Percentiles rank a stretch among this genome's conserved stretches.
Evolutionary conservation across 1,139 yeast genomes (phyloP).

Genomic region (Saccharomyces hybrid): DNA sequence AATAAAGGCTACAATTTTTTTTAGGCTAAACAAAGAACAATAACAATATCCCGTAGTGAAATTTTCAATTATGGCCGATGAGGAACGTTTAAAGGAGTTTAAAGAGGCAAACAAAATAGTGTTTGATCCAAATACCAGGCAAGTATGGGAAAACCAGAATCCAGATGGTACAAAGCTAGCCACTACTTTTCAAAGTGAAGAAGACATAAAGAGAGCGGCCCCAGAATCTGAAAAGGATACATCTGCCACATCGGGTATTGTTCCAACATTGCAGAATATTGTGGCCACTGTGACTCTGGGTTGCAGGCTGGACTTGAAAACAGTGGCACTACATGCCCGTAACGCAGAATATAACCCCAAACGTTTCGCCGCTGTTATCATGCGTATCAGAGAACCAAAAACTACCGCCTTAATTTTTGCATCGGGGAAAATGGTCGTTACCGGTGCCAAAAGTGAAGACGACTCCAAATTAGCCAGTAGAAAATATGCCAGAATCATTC

Average conservation of each 20-base stretch:
- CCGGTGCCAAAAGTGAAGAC: slow-evolving; percentile 98
- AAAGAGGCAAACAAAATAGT: slow-evolving; percentile 31
- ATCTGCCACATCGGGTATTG: slow-evolving; percentile 82
- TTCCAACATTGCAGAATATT: slow-evolving; percentile 92
- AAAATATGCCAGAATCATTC: slow-evolving; percentile 95
- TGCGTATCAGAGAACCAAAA: slow-evolving; percentile 98
- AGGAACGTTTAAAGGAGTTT: slow-evolving; percentile 30
- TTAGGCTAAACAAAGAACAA: not conserved
- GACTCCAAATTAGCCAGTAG: slow-evolving; percentile 95
- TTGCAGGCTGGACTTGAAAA: slow-evolving; percentile 89
- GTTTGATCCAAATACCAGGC: slow-evolving; percentile 32
- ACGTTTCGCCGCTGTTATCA: slow-evolving; percentile 98
- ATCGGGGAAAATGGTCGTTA: slow-evolving; percentile 98
- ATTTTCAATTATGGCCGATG: slow-evolving; percentile 24
- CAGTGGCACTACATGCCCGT: slow-evolving; percentile 97
- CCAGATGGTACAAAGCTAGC: slow-evolving; percentile 8
- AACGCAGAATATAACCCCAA: slow-evolving; percentile 97
- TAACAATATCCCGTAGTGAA: not conserved
- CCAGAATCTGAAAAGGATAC: slow-evolving; percentile 36
- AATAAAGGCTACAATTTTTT: not conserved
- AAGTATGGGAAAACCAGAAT: slow-evolving; percentile 32
- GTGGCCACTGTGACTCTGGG: slow-evolving; percentile 97
- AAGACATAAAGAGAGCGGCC: slow-evolving; percentile 5
- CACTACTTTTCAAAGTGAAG: slow-evolving; percentile 3
- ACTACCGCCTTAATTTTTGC: slow-evolving; percentile 97